Base-by-base conservation (phyloP, 257 asterid species). In the Lycium ferocissimum region DNA sequence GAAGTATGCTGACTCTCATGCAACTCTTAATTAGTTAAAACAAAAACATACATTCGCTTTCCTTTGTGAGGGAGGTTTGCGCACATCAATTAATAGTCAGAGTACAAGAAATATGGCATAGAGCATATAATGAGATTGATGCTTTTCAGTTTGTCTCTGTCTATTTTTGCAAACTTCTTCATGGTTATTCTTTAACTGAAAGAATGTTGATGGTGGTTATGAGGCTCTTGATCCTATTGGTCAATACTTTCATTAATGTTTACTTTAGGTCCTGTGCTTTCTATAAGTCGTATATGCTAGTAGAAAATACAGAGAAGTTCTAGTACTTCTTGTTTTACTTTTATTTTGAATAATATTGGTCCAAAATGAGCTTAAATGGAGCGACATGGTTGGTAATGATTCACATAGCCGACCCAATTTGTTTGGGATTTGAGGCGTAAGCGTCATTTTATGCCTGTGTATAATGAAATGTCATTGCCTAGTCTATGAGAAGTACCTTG, bases 1-100 rank as follows among this genome's bases (percentile, higher is more conserved):
- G 85, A 90, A 88, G 97, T 93, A 78, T 78, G 82, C 26, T 78
- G 26, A 22, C 65, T 33, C 54, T 47, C 49, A 3, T 59, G 66
- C 45, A 18, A 18, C 18, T 59, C 26, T 59, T 18, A 59, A 59
- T 11, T 66, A 33, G 45, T 58, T 12, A 66, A 33, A 66, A 33
- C 10, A 12, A 66, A 66, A 66, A 33, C 45, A 13, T 66, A 35
- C 17, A 33, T 20, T 26, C 33, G 0, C 33, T 26, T 26, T 26
- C 33, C 33, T 26, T 26, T 26, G 33, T 26, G 33, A 26, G 33
- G 33, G 33, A 26, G 33, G 33, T 26, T 26, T 26, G 33, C 1
- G 33, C 33, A 26, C 33, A 26, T 26, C 1, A 26, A 26, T 26
- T 26, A 26, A 26, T 26, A 26, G 33, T 26, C 33, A 26, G 33